Evolutionary conservation across 2,329 filamentous ascomycete genomes (phyloP), one percentile per base, ranked within the genome.

Genomic region (Harringtonia aguacate): DNA sequence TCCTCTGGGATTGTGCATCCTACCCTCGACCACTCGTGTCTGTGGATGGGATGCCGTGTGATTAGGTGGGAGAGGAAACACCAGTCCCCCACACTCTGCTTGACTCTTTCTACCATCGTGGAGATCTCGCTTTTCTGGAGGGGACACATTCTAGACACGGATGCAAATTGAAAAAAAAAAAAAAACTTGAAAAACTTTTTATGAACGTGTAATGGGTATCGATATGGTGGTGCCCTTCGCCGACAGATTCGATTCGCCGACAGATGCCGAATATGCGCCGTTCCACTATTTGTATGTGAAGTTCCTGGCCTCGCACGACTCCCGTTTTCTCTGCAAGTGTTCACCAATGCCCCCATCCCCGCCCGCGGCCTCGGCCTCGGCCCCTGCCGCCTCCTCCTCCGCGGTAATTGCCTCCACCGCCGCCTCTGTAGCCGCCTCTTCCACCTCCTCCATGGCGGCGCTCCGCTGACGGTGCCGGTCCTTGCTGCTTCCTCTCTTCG

Each of bases 401-500:
- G n/a, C n/a, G n/a, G n/a, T n/a, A n/a, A n/a, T n/a, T n/a, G n/a
- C 62, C 49, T 15, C 65, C 55, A 18, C 68, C 57, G 4, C 63
- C 50, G 36, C 68, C 51, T 7, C 46, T 55, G 14, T 64, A 54
- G 4, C 68, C 55, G 10, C 66, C 52, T 7, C 66, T 55, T 10
- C 66, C 53, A 13, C 62, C 55, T n/a, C 63, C 54, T 0, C 64
- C 59, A 17, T 62, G 55, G 15, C 64, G 3, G 59, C 48, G 4
- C 60, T 52, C 53, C 44, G 51, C 55, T 45, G 58, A 59, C 3
- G 66, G 64, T 18, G 70, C 64, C 13, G 82, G 81, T 0, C 79
- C 82, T 20, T 60, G 65, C n/a, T 58, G 64, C 59, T 72, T 74
- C 46, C 82, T 71, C 47, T 69, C 67, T 14, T 66, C 64, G 41